A percentile compares a stretch with the other conserved stretches of the same genome.
Conservation (phyloP, 257 asterid genomes). For the Lantana camara region DNA sequence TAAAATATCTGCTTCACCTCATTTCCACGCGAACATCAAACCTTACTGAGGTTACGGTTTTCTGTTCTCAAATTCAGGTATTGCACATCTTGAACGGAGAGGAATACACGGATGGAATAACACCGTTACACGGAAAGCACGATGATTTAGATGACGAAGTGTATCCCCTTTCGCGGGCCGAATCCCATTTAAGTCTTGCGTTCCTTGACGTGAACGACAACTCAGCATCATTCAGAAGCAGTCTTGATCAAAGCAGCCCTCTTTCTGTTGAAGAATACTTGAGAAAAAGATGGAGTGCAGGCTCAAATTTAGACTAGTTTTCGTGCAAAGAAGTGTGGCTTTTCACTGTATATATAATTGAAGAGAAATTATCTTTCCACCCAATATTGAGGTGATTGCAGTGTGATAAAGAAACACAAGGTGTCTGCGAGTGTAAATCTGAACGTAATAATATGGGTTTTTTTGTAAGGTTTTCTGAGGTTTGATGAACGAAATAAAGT, state of each 20-base stretch:
- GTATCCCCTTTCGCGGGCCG: conserved; percentile 65
- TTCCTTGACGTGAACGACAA: conserved; percentile 55
- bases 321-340: conserved; percentile 19
- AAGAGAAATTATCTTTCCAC: conserved; percentile 26
- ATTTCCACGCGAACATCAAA: background rate
- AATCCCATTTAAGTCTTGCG: conserved; percentile 66
- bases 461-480: too few species aligned
- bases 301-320: conserved; percentile 53
- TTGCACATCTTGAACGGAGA: conserved; percentile 54
- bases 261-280: conserved; percentile 58
- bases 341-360: conserved; percentile 12
- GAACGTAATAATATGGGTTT: too few species aligned
- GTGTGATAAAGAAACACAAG: background rate
- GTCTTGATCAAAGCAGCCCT: conserved; percentile 63
- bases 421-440: background rate
- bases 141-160: conserved; percentile 58
- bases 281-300: conserved; percentile 59
- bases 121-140: background rate
- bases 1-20: too few species aligned
- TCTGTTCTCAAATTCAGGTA: conserved; percentile 33
- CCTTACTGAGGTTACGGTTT: background rate
- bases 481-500: too few species aligned
- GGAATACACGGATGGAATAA: background rate
- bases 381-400: conserved; percentile 39
- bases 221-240: conserved; percentile 60